Evolutionary conservation across 83 land plant species (phyloP).

Genomic region (Diphasiastrum complanatum): DNA sequence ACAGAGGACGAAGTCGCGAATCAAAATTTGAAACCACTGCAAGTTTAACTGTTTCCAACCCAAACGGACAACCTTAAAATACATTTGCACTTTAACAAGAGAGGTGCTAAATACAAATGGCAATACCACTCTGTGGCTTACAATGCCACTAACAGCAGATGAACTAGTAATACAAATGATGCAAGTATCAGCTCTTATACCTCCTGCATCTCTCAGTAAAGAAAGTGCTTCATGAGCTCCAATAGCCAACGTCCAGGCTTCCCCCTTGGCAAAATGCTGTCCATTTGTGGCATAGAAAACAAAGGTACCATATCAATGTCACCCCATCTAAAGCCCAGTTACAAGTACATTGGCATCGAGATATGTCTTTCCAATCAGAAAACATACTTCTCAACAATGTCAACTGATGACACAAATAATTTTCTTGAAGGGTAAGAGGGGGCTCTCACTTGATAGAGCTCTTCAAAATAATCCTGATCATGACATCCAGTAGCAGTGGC

Average conservation of each 20-base stretch:
- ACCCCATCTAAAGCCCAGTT: neutral
- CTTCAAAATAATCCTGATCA: constrained; percentile 33
- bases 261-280: constrained; percentile 38
- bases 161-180: too few relatives aligned
- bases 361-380: neutral
- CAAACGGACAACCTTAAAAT: too few relatives aligned
- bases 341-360: neutral
- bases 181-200: too few relatives aligned
- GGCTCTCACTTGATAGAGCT: constrained; percentile 27
- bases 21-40: constrained; percentile 96
- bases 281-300: neutral
- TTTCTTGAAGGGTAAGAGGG: neutral
- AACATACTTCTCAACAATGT: neutral
- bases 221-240: constrained; percentile 24
- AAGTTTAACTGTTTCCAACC: constrained; percentile 49
- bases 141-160: neutral
- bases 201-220: constrained; percentile 29
- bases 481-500: constrained; percentile 38
- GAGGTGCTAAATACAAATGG: neutral
- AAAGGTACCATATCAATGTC: neutral
- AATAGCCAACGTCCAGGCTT: constrained; percentile 36
- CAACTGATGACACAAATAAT: neutral
- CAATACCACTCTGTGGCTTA: too few relatives aligned
- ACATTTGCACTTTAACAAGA: too few relatives aligned
- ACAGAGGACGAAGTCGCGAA: constrained; percentile 71